Conservation (phyloP, 2,329 filamentous ascomycete species). For the Cladosporium sp. region DNA sequence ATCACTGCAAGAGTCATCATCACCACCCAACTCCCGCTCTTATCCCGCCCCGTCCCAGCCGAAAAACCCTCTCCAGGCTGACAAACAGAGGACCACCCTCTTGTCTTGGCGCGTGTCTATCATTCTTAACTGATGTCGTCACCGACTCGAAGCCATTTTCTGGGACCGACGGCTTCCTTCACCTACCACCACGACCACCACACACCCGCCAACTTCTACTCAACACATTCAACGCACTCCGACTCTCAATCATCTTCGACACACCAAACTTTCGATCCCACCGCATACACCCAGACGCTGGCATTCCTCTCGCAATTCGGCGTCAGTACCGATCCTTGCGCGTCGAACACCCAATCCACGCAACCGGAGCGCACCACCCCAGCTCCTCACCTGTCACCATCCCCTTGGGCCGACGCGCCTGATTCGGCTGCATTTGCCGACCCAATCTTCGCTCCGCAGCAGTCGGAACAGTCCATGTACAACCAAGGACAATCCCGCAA, state of each 20-base stretch:
- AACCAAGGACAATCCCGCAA: slow-evolving; percentile 12
- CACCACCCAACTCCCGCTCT: neutral
- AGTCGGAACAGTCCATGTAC: slow-evolving; percentile 8
- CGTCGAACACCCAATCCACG: neutral
- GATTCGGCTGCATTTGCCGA: neutral
- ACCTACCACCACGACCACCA: slow-evolving; percentile 5
- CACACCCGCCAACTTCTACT: neutral
- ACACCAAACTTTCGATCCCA: neutral
- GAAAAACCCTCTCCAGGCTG: neutral
- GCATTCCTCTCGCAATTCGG: neutral
- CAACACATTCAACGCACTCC: neutral
- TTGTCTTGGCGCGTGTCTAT: too few species aligned
- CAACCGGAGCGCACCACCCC: neutral
- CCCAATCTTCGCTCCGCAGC: neutral
- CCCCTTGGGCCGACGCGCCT: slow-evolving; percentile 2
- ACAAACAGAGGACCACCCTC: neutral
- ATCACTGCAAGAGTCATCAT: too few species aligned
- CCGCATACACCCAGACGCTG: slow-evolving; percentile 4
- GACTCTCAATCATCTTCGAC: neutral
- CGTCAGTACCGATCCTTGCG: neutral
- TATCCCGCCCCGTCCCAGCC: neutral
- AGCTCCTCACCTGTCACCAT: neutral
- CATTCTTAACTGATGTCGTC: slow-evolving; percentile 3
- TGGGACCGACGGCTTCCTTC: neutral
- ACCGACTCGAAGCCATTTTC: slow-evolving; percentile 7